Conservation (phyloP, 1,284 basidiomycete species). For the Rhodotorula sp. region DNA sequence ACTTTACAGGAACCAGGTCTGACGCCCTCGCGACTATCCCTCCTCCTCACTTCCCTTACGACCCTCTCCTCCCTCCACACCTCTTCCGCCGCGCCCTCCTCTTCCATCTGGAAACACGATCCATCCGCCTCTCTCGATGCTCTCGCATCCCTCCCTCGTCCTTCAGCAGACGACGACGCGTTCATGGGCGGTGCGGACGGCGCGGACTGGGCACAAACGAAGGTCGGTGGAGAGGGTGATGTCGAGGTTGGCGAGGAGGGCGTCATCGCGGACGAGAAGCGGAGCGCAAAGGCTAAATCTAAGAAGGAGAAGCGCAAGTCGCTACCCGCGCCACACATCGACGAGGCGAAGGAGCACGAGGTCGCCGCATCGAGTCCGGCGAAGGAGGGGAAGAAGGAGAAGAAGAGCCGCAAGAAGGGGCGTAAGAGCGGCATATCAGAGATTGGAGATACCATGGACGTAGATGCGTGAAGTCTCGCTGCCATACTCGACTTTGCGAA, state of each 20-base stretch:
- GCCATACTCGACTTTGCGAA: background rate
- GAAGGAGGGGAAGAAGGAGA: slow-evolving; percentile 10
- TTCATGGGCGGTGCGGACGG: background rate
- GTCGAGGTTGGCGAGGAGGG: slow-evolving; percentile 39
- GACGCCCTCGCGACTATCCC: slow-evolving; percentile 31
- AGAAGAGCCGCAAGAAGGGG: slow-evolving; percentile 11
- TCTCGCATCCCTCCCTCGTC: slow-evolving; percentile 21
- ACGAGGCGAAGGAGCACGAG: slow-evolving; percentile 9
- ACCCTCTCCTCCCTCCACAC: slow-evolving; percentile 39
- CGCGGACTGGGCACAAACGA: slow-evolving; percentile 34
- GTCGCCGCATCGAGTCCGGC: background rate
- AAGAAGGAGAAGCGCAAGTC: slow-evolving; percentile 19
- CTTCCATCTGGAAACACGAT: slow-evolving; percentile 39
- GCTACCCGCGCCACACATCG: slow-evolving; percentile 14
- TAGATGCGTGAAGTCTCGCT: slow-evolving; percentile 1
- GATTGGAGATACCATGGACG: slow-evolving; percentile 3
- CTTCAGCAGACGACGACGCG: slow-evolving; percentile 1
- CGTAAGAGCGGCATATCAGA: slow-evolving; percentile 8
- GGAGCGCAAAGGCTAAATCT: slow-evolving; percentile 10
- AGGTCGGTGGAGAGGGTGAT: slow-evolving; percentile 36
- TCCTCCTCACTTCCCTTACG: slow-evolving; percentile 39
- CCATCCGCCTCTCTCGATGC: slow-evolving; percentile 33
- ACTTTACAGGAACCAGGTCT: slow-evolving; percentile 35
- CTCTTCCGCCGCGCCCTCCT: slow-evolving; percentile 18
- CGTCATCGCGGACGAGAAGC: slow-evolving; percentile 30